Percentiles rank a stretch among this genome's conserved stretches.
These are phyloP conservation scores for Lipomyces spencermartinsiae DNA, from an alignment of 805 yeast species.

Conservation along the genomic window DNA sequence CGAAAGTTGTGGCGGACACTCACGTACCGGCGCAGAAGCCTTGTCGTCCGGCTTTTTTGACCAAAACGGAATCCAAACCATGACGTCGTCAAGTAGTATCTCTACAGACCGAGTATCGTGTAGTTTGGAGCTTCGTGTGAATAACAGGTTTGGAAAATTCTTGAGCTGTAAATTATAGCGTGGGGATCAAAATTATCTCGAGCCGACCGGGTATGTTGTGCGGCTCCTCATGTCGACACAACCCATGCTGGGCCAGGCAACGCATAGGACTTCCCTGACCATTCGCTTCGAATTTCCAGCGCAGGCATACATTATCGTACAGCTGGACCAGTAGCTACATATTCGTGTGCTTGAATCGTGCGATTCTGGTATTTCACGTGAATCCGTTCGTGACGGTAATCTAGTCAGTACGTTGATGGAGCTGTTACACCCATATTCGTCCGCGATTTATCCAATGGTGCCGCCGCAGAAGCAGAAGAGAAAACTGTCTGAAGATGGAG, in stretches of 20 bases:
- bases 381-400: background rate
- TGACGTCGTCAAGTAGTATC: background rate
- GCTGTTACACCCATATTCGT: constrained; percentile 10
- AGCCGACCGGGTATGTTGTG: background rate
- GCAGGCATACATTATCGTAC: background rate
- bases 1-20: background rate
- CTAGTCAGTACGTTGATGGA: background rate
- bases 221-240: background rate
- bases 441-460: constrained; percentile 14
- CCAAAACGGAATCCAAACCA: constrained; percentile 39
- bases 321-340: background rate
- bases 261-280: background rate
- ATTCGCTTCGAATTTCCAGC: background rate
- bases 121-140: background rate
- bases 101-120: background rate
- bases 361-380: background rate
- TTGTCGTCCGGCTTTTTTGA: constrained; percentile 11
- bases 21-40: constrained; percentile 10
- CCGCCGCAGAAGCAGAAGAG: constrained; percentile 16
- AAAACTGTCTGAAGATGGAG: constrained; percentile 10
- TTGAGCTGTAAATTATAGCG: background rate
- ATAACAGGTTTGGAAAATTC: background rate
- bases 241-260: background rate
- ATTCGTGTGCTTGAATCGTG: background rate
- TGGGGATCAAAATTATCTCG: background rate